Evolutionary conservation across 441 rosid genomes (phyloP).

Genomic region (Eutrema salsugineum): DNA sequence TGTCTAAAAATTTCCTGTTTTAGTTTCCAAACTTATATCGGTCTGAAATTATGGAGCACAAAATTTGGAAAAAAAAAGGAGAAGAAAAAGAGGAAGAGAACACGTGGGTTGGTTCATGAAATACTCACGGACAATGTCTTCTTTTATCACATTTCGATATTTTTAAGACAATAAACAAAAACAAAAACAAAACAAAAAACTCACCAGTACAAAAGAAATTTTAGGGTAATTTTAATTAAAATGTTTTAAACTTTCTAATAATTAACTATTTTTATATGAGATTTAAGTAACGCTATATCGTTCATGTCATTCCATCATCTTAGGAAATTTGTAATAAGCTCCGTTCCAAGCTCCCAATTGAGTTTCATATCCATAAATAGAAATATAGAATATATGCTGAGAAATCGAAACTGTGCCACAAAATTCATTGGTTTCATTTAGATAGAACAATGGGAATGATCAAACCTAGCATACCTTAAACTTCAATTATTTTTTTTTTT

Average conservation of each 20-base stretch:
- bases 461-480: too few species aligned
- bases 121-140: conserved; percentile 1
- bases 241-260: not conserved
- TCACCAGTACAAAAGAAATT: not conserved
- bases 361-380: too few species aligned
- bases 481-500: too few species aligned
- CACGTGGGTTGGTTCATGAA: conserved; percentile 7
- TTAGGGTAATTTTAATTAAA: not conserved
- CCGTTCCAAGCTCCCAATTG: too few species aligned
- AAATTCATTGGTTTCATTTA: too few species aligned
- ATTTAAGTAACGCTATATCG: not conserved
- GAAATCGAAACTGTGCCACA: too few species aligned
- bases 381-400: too few species aligned
- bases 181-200: not conserved
- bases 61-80: not conserved
- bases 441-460: too few species aligned
- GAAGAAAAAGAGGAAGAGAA: not conserved
- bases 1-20: not conserved
- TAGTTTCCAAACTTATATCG: not conserved
- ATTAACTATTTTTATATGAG: not conserved
- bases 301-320: too few species aligned
- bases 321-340: too few species aligned
- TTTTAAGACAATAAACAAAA: not conserved
- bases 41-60: not conserved
- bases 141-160: not conserved